Evolutionary conservation across 768 basidiomycete species (phyloP), one percentile per base, ranked within the genome.

Genomic region (Hortiboletus flavorubellus): DNA sequence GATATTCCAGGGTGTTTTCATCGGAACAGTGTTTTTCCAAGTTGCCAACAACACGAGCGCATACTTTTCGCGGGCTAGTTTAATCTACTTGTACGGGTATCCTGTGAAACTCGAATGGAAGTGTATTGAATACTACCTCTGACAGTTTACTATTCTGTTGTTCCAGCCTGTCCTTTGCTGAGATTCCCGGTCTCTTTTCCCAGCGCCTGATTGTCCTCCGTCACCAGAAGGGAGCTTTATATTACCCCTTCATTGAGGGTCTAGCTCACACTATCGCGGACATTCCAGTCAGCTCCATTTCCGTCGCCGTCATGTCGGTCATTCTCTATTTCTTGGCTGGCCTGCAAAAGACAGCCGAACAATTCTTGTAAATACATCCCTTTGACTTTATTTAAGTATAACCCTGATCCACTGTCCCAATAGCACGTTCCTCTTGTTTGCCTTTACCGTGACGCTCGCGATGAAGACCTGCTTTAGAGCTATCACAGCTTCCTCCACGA

Each of bases 401-500:
- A 12, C 33, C 72, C 69, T 26, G 65, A 18, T 72, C 78, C 42
- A 68, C 77, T 1, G 65, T 65, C 14, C 60, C 75, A 74, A 66
- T 14, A 86, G 86, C 69, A 80, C 78, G 8, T 83, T 77, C 65
- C 76, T 80, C 65, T 68, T 90, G 31, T 77, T 83, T 59, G 53
- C 80, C 7, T 75, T 82, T 50, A 68, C 75, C 4, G 76, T 83
- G 61, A 78, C 84, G 21, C 49, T 89, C 33, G 74, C 81, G 8
- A 87, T 91, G 83, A 86, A 85, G 65, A 79, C 81, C 0, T 91
- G 83, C 77, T 93, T 90, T 78, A 78, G 91, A 39, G 74, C 74
- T 0, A 62, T 87, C 29, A 82, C 85, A 1, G 82, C 86, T 0
- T 74, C 73, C 12, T 83, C 84, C 62, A 72, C 73, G 37, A 69